These are phyloP conservation scores for Microascus cirrosus DNA, from an alignment of 2,329 filamentous ascomycete genomes.

Conservation along the genomic window DNA sequence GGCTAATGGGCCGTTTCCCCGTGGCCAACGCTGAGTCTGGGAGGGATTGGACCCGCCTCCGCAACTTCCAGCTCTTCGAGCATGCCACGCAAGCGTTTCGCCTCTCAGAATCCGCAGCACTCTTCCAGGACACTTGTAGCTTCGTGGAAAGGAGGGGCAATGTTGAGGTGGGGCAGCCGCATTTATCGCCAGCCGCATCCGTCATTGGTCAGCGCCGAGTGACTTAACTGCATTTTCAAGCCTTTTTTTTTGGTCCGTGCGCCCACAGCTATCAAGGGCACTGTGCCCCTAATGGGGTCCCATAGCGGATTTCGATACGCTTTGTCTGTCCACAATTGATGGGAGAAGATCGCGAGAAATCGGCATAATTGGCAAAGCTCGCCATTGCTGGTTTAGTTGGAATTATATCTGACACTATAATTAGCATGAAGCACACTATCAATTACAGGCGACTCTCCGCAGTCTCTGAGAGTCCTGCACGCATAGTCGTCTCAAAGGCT, in stretches of 20 bases:
- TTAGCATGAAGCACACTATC: not conserved
- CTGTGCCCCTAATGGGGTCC: not conserved
- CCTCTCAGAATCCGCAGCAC: not conserved
- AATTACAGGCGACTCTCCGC: not conserved
- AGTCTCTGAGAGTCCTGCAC: too few species aligned
- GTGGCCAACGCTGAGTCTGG: not conserved
- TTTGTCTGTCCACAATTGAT: not conserved
- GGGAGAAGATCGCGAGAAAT: not conserved
- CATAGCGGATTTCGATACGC: not conserved
- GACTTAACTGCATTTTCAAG: not conserved
- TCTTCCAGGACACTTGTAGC: not conserved
- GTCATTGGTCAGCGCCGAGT: not conserved
- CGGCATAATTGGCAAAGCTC: not conserved
- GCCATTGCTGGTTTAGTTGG: not conserved
- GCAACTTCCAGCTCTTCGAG: not conserved
- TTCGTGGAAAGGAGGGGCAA: conserved; percentile 1
- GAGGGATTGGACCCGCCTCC: not conserved
- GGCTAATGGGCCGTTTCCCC: not conserved
- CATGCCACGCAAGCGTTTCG: not conserved
- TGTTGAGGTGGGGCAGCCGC: conserved; percentile 3
- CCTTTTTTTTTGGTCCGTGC: conserved; percentile 1
- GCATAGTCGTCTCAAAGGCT: not conserved
- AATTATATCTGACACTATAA: not conserved
- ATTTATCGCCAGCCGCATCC: not conserved
- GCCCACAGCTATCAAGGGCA: not conserved